Conservation (phyloP, 31 red algal genomes). For the Odonthalia washingtoniensis region DNA sequence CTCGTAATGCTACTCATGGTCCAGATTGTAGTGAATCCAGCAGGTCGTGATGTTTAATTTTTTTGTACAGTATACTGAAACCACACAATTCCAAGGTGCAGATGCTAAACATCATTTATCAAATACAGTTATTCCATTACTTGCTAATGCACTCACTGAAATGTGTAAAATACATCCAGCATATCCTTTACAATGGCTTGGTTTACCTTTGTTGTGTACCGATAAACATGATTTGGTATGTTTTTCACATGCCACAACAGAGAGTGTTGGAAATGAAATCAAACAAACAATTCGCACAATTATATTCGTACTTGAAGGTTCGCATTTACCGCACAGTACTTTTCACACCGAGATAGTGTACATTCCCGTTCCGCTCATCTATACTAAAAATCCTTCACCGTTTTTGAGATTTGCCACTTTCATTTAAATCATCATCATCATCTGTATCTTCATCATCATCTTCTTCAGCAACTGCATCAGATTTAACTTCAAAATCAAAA, state of each 20-base stretch:
- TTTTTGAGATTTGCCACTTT: no score
- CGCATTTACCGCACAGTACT: no score
- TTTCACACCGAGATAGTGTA: no score
- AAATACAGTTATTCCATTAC: conserved; percentile 62
- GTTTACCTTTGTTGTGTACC: conserved; percentile 51
- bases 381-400: no score
- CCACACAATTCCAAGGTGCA: conserved; percentile 52
- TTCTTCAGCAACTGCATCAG: no score
- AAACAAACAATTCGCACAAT: conserved; percentile 39
- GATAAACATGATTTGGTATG: neutral
- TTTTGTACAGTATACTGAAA: conserved; percentile 59
- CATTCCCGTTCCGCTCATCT: no score
- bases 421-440: no score
- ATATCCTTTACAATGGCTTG: conserved; percentile 85
- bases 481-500: no score
- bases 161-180: conserved; percentile 83
- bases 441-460: no score
- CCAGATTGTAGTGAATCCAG: conserved; percentile 56
- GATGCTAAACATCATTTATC: conserved; percentile 89
- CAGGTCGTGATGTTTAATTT: conserved; percentile 59
- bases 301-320: conserved; percentile 96
- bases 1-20: conserved; percentile 74
- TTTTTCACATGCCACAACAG: neutral
- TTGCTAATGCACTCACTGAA: conserved; percentile 81
- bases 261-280: neutral